Conservation (phyloP, 2,329 filamentous ascomycete genomes). For the Stachybotrys elegans region DNA sequence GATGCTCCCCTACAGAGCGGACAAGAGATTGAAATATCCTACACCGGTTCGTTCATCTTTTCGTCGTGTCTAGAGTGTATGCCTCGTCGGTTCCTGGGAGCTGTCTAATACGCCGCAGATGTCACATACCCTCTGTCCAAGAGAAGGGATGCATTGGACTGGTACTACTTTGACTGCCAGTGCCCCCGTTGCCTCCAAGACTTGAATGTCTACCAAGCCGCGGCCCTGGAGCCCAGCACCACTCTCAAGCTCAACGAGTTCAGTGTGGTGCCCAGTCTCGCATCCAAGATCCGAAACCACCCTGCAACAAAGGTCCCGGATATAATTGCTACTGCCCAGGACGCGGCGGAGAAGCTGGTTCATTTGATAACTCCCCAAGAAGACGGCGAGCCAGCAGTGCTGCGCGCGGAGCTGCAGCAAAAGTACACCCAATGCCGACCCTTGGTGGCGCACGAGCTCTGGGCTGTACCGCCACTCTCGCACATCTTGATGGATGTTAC, state of each 20-base stretch:
- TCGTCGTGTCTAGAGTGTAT: not conserved
- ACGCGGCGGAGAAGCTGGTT: slow-evolving; percentile 20
- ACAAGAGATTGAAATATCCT: slow-evolving; percentile 57
- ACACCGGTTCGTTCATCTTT: slow-evolving; percentile 44
- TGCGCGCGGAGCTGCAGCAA: slow-evolving; percentile 11
- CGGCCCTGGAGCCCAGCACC: slow-evolving; percentile 32
- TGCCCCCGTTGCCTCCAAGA: slow-evolving; percentile 46
- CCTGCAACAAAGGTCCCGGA: slow-evolving; percentile 15
- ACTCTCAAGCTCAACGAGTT: slow-evolving; percentile 38
- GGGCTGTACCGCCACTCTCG: slow-evolving; percentile 45
- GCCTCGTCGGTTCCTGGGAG: slow-evolving; percentile 4
- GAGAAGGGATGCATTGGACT: slow-evolving; percentile 36
- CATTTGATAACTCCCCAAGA: slow-evolving; percentile 18
- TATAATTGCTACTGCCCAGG: slow-evolving; percentile 12
- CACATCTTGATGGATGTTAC: slow-evolving; percentile 38
- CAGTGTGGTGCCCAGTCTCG: slow-evolving; percentile 39
- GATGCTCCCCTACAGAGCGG: slow-evolving; percentile 41
- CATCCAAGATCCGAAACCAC: slow-evolving; percentile 20
- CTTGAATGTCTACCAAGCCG: slow-evolving; percentile 50
- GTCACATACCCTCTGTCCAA: slow-evolving; percentile 38
- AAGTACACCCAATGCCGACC: slow-evolving; percentile 18
- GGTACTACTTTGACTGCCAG: slow-evolving; percentile 48
- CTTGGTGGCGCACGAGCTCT: slow-evolving; percentile 26
- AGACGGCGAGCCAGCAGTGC: slow-evolving; percentile 19
- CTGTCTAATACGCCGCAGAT: slow-evolving; percentile 32